Base-by-base conservation (phyloP, 2,329 filamentous ascomycete species). In the Penicillium sp. region DNA sequence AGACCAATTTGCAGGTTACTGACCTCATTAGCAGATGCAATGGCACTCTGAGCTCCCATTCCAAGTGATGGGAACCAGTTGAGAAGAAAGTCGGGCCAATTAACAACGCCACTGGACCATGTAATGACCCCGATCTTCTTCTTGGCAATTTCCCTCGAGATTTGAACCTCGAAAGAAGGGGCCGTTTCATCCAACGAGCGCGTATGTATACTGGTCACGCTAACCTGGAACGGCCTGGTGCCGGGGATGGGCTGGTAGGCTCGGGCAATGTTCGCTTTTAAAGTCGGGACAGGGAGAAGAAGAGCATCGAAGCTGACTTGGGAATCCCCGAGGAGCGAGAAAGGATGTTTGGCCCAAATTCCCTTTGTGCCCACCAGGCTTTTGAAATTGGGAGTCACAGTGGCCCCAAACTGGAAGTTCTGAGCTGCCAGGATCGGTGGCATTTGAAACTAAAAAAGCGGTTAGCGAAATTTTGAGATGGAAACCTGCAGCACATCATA, bases 31-130 rank as follows among this genome's bases (percentile, higher is more conserved):
- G 61, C 50, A 21, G 60, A 56, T 23, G 61, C 51, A 21, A 67
- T 59, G 6, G 62, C 54, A 21, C 60, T 56, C 25, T 65, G 61
- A 10, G 61, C 40, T n/a, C 66, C 60, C 53, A 67, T 57, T 8
- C 66, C 67, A 23, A 72, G 53, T 23, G 58, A 57, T 41, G 61
- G 56, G 50, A 70, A 60, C 6, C 65, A 64, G 8, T 61, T 59
- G 16, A 71, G 60, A 8, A 74, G 39, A 8, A 59, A 52, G 34
- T 62, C 62, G 11, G 75, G 75, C 75, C 75, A 78, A 1, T 45
- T 27, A 25, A 72, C 49, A n/a, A 65, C 58, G n/a, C 75, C 75
- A 58, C 71, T 76, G 5, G 69, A 69, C 74, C 73, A 76, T 23
- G 69, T 67, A 40, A 69, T 66, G 48, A 70, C 70, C 2, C 67